These are phyloP conservation scores for Entomortierella chlamydospora DNA, from an alignment of 192 early-diverging fungal species.

Conservation along the genomic window DNA sequence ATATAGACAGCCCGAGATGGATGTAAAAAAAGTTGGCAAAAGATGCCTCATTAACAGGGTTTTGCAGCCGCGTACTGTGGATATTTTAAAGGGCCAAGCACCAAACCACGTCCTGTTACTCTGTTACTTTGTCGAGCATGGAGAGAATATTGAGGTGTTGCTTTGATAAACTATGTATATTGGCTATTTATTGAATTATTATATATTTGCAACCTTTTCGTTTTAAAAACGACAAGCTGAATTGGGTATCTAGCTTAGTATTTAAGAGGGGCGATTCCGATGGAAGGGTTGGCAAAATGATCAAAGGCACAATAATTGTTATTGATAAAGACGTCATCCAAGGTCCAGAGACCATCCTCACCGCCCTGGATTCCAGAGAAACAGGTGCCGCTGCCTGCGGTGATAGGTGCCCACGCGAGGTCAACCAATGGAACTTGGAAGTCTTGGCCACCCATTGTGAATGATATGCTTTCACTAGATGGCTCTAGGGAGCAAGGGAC, in stretches of 20 bases:
- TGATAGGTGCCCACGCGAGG: slow-evolving; percentile 29
- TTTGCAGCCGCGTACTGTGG: no score
- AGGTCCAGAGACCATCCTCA: slow-evolving; percentile 48
- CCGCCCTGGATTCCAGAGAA: slow-evolving; percentile 45
- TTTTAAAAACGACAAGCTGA: background rate
- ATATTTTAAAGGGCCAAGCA: no score
- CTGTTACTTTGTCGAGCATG: no score
- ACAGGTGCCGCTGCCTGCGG: slow-evolving; percentile 3
- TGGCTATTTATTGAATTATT: no score
- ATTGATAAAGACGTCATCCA: slow-evolving; percentile 74
- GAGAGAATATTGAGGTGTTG: no score
- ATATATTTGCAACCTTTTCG: no score
- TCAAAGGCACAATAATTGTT: slow-evolving; percentile 73
- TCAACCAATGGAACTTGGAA: slow-evolving; percentile 50
- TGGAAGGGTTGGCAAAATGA: slow-evolving; percentile 54
- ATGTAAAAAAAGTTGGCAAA: no score
- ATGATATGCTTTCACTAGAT: slow-evolving; percentile 17
- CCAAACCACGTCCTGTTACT: no score
- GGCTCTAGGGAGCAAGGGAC: slow-evolving; percentile 11
- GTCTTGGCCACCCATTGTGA: slow-evolving; percentile 50
- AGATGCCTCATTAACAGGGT: no score
- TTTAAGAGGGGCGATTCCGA: slow-evolving; percentile 66
- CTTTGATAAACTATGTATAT: no score
- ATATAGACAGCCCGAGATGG: no score
- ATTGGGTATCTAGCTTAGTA: slow-evolving; percentile 5